A percentile compares a stretch with the other conserved stretches of the same genome.
Conservation (phyloP, 164 flowering plant genomes). For the Berberis thunbergii region DNA sequence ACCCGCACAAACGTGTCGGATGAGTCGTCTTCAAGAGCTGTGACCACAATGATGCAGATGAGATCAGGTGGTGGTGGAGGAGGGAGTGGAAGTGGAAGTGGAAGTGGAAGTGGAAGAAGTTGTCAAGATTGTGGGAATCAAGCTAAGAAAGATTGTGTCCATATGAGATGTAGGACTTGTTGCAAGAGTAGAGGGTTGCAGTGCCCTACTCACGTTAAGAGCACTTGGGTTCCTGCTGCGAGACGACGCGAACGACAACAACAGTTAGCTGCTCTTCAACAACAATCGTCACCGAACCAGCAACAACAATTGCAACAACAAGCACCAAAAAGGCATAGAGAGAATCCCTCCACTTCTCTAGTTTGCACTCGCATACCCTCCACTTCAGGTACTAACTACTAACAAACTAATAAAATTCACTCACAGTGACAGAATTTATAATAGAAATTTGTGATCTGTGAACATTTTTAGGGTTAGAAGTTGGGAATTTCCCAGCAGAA, state of each 20-base stretch:
- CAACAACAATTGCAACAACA: constrained; percentile 4
- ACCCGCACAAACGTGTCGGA: constrained; percentile 13
- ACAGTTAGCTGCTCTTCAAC: constrained; percentile 31
- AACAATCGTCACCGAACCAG: constrained; percentile 21
- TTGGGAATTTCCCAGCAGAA: constrained; percentile 47
- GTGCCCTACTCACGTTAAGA: constrained; percentile 63
- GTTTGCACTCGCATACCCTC: constrained; percentile 35
- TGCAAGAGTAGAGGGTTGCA: constrained; percentile 65
- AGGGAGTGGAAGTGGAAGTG: constrained; percentile 13
- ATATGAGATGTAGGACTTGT: constrained; percentile 63
- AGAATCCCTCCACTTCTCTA: constrained; percentile 33
- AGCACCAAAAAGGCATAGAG: constrained; percentile 48
- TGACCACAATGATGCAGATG: constrained; percentile 27
- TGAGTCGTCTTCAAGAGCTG: constrained; percentile 17
- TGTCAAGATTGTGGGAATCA: constrained; percentile 81
- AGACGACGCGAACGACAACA: constrained; percentile 56
- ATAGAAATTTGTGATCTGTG: constrained; percentile 21
- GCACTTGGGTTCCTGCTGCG: constrained; percentile 78
- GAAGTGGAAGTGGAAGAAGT: constrained; percentile 29
- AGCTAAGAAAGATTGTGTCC: constrained; percentile 65
- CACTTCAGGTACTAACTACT: constrained; percentile 32
- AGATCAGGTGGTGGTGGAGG: constrained; percentile 5
- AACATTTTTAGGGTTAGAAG: constrained; percentile 49
- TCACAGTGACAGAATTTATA: too few species aligned
- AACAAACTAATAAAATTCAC: too few species aligned